A percentile compares a stretch with the other conserved stretches of the same genome.
These are phyloP conservation scores for Pulveroboletus ravenelii DNA, from an alignment of 768 basidiomycete species.

Conservation along the genomic window DNA sequence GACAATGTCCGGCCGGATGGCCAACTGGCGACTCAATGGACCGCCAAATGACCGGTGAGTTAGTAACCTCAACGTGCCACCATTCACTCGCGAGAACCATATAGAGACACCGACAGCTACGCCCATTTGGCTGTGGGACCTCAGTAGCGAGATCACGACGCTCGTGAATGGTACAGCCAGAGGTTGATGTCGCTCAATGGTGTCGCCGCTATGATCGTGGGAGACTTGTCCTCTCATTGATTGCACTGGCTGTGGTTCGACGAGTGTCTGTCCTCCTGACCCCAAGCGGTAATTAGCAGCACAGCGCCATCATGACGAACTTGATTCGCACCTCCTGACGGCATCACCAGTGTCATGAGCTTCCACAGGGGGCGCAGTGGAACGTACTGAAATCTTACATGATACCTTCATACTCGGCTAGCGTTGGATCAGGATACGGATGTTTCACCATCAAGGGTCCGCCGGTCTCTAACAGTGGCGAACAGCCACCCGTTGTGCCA, in stretches of 20 bases:
- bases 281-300: neutral
- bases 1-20: neutral
- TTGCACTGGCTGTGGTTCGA: no score
- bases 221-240: no score
- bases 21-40: neutral
- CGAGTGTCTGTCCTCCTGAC: neutral
- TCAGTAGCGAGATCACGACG: no score
- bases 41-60: neutral
- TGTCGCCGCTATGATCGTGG: no score
- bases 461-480: no score
- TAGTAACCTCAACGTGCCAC: neutral
- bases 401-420: neutral
- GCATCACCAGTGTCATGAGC: neutral
- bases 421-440: no score
- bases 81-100: neutral
- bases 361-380: neutral
- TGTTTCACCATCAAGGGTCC: no score
- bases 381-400: neutral
- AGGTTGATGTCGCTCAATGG: no score
- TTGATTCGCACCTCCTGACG: neutral
- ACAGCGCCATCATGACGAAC: neutral
- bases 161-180: no score
- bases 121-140: no score
- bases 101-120: neutral
- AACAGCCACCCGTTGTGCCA: no score